These are phyloP conservation scores for Cryptosporidium felis DNA, from an alignment of 169 alveolate species.

Conservation along the genomic window DNA sequence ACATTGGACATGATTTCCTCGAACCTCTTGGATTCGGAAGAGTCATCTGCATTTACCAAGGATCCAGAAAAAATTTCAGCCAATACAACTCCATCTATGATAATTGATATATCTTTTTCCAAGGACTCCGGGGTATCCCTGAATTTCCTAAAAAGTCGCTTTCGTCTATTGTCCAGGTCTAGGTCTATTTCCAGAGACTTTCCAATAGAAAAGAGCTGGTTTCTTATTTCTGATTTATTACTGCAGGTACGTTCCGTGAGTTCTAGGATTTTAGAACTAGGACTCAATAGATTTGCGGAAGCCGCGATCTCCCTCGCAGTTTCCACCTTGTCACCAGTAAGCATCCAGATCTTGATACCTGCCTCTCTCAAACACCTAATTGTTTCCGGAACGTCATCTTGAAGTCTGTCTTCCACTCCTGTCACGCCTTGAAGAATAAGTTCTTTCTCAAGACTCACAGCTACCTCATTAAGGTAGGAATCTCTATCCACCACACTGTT, in stretches of 20 bases:
- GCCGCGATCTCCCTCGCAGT: conserved; percentile 93
- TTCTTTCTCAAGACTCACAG: conserved; percentile 87
- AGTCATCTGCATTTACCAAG: conserved; percentile 55
- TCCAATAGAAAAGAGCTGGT: conserved; percentile 18
- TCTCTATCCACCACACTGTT: conserved; percentile 79
- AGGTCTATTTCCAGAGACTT: conserved; percentile 7
- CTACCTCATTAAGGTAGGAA: conserved; percentile 81
- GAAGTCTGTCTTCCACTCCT: conserved; percentile 96
- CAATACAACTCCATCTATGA: conserved; percentile 59
- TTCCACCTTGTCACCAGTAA: conserved; percentile 98
- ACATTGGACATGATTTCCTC: conserved; percentile 68
- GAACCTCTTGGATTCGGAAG: conserved; percentile 49
- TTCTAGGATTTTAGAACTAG: conserved; percentile 46
- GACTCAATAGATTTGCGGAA: conserved; percentile 34
- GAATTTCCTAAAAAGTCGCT: not conserved
- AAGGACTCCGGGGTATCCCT: not conserved
- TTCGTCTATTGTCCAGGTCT: not conserved
- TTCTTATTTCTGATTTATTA: conserved; percentile 48
- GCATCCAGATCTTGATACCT: conserved; percentile 98
- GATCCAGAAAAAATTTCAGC: conserved; percentile 65
- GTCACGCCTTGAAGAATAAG: conserved; percentile 94
- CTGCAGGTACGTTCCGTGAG: conserved; percentile 21
- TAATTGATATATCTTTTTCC: not conserved
- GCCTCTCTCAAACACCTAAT: conserved; percentile 91
- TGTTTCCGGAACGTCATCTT: conserved; percentile 96